Evolutionary conservation across 441 rosid species (phyloP).

Genomic region (Viola pubescens): DNA sequence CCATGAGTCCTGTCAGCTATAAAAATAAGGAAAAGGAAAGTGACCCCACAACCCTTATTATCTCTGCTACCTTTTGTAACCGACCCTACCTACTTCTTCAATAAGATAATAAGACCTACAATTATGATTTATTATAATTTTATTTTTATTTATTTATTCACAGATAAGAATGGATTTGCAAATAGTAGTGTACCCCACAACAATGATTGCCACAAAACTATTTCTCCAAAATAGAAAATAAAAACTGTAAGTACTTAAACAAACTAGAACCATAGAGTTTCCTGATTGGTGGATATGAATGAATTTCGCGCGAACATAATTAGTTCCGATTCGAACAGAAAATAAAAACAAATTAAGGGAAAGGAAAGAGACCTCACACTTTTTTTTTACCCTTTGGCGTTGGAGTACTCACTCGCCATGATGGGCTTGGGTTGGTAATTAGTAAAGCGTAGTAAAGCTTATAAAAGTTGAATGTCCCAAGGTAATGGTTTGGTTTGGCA

Average conservation of each 20-base stretch:
- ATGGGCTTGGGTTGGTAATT: not conserved
- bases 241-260: not conserved
- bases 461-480: too few relatives aligned
- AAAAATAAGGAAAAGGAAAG: constrained; percentile 10
- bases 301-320: too few relatives aligned
- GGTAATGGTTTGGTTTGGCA: not conserved
- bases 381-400: not conserved
- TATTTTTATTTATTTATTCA: too few relatives aligned
- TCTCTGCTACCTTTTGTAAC: not conserved
- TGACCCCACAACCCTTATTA: constrained; percentile 26
- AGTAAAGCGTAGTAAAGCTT: too few relatives aligned
- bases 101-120: constrained; percentile 7
- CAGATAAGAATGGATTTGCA: not conserved
- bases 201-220: constrained; percentile 12
- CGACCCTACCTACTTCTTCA: constrained; percentile 16
- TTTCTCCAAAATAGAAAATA: not conserved
- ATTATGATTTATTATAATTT: not conserved
- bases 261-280: too few relatives aligned
- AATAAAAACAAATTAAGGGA: too few relatives aligned
- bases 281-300: too few relatives aligned
- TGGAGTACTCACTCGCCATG: not conserved
- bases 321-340: too few relatives aligned
- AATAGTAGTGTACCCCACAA: constrained; percentile 10
- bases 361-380: not conserved
- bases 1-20: constrained; percentile 13